Evolutionary conservation across 2,329 filamentous ascomycete genomes (phyloP).

Genomic region (Fusarium sp.): DNA sequence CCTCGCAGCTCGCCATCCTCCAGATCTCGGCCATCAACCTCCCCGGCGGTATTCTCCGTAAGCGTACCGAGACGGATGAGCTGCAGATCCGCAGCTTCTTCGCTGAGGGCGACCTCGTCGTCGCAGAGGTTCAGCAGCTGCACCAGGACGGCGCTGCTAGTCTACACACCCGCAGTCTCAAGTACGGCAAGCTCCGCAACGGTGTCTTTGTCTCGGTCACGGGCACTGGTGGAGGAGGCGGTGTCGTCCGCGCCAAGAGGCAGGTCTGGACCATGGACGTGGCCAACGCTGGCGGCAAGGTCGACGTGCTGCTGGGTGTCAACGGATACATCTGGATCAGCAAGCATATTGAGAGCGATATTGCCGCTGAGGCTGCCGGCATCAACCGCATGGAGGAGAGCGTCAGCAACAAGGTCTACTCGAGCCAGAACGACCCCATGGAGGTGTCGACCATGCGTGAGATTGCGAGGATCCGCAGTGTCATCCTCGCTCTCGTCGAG

Average conservation of each 20-base stretch:
- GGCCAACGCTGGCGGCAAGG: slow-evolving; percentile 68
- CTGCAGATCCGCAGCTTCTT: slow-evolving; percentile 98
- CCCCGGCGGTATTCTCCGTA: slow-evolving; percentile 90
- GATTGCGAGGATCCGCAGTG: slow-evolving; percentile 85
- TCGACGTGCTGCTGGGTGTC: slow-evolving; percentile 91
- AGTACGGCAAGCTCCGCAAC: slow-evolving; percentile 96
- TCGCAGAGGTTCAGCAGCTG: slow-evolving; percentile 93
- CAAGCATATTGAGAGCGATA: slow-evolving; percentile 79
- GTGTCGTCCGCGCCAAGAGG: slow-evolving; percentile 84
- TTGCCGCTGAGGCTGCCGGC: slow-evolving; percentile 58
- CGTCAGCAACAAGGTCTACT: slow-evolving; percentile 88
- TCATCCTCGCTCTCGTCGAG: slow-evolving; percentile 86
- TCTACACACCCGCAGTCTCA: slow-evolving; percentile 89
- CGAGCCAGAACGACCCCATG: slow-evolving; percentile 93
- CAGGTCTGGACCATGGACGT: slow-evolving; percentile 87
- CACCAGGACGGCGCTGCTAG: slow-evolving; percentile 87
- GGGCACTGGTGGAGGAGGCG: slow-evolving; percentile 86
- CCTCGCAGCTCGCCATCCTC: slow-evolving; percentile 85
- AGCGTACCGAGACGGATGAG: slow-evolving; percentile 94
- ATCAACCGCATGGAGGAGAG: slow-evolving; percentile 91
- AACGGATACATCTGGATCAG: slow-evolving; percentile 98
- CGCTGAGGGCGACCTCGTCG: slow-evolving; percentile 90
- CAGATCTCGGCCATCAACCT: slow-evolving; percentile 93
- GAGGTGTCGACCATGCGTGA: slow-evolving; percentile 82
- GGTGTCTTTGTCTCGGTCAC: slow-evolving; percentile 87